Evolutionary conservation across 1,284 basidiomycete species (phyloP).

Genomic region (Calocybe gambosa): DNA sequence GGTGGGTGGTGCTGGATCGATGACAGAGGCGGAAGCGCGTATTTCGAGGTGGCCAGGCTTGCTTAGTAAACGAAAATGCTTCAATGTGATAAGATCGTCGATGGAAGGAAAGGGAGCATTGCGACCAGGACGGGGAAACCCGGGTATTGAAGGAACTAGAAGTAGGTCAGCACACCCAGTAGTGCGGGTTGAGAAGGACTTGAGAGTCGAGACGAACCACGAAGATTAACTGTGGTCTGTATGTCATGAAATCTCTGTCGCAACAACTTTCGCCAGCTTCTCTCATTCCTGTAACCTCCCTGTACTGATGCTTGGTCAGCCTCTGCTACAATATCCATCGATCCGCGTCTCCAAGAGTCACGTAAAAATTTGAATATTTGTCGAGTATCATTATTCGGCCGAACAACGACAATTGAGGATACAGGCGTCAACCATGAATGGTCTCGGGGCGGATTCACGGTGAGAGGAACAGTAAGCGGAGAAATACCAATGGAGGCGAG

Average conservation of each 20-base stretch:
- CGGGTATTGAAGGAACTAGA: slow-evolving; percentile 59
- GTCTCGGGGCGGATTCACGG: slow-evolving; percentile 48
- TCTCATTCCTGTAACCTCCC: slow-evolving; percentile 42
- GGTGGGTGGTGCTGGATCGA: slow-evolving; percentile 46
- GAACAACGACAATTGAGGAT: slow-evolving; percentile 45
- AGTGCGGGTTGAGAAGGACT: not conserved
- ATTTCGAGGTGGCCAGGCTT: slow-evolving; percentile 37
- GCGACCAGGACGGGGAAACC: slow-evolving; percentile 54
- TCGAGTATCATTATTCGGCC: slow-evolving; percentile 47
- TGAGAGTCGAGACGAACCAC: slow-evolving; percentile 41
- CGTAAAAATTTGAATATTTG: slow-evolving; percentile 45
- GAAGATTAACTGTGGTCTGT: slow-evolving; percentile 37
- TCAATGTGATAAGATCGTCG: slow-evolving; percentile 52
- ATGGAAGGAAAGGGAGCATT: slow-evolving; percentile 47
- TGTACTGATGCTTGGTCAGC: slow-evolving; percentile 38
- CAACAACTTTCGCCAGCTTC: slow-evolving; percentile 47
- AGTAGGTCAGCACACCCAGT: slow-evolving; percentile 1
- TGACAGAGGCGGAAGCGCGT: slow-evolving; percentile 48
- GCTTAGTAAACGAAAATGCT: slow-evolving; percentile 53
- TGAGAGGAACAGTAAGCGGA: slow-evolving; percentile 50
- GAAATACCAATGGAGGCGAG: slow-evolving; percentile 43
- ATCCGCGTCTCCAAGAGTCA: slow-evolving; percentile 54
- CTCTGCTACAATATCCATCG: slow-evolving; percentile 36
- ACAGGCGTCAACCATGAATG: slow-evolving; percentile 54
- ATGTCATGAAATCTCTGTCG: slow-evolving; percentile 39